Evolutionary conservation across 805 yeast genomes (phyloP), one percentile per base, ranked within the genome.

Genomic region (Henningerozyma blattae): DNA sequence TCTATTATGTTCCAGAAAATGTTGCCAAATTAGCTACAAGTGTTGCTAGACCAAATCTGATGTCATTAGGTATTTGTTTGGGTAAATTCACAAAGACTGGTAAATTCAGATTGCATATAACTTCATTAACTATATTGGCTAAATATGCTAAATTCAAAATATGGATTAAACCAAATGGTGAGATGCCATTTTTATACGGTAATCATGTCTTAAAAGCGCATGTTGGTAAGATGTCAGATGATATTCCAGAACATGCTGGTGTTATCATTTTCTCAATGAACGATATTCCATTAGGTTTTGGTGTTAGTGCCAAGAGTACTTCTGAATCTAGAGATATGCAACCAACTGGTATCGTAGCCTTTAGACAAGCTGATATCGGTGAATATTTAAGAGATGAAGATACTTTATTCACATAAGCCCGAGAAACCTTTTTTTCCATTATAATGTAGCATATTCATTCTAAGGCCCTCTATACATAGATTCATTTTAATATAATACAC

Each of bases 41-140:
- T 19, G 82, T 89, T 3, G 82, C 95, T 26, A 75, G 98, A 65
- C 74, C 75, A 29, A 82, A 85, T 50, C 68, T 91, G 44, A 85
- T 89, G 93, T 83, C 96, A 0, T 59, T 91, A 20, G 98, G 98
- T 26, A 72, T 79, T 3, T 91, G 98, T 61, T 66, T 91, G 39
- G 98, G 98, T 15, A 91, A 91, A 58, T 91, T 91, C 67, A 91
- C 98, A 32, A 91, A 91, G 67, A 82, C 96, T 3, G 96, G 96
- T 20, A 91, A 91, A 61, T 91, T 91, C 65, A 74, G 95, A 61
- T 66, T 91, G 45, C 98, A 91, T 57, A 78, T 91, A 41, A 91
- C 98, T n/a, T 70, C 95, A 3, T 68, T 91, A 42, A 77, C 82
- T 31, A 71, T 83, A 41, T 62, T 91, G 37, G 79, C 94, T 2